Base-by-base conservation (phyloP, 345 rosid genomes). In the Rhodamnia rubescens region DNA sequence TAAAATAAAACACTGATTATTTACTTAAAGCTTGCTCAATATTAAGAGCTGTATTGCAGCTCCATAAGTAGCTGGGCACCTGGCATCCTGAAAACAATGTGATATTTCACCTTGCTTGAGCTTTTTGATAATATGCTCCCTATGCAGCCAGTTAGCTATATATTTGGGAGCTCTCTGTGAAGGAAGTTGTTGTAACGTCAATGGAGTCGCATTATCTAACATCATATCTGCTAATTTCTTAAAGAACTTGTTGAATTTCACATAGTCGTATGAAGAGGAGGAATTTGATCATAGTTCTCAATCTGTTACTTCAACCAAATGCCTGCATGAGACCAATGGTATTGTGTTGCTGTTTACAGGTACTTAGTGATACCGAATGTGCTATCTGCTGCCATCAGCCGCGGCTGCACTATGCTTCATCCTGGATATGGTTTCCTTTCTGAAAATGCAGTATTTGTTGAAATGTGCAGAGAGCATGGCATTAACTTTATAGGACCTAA, bases 351-450 rank as follows among this genome's bases (percentile, higher is more conserved):
- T 90, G 47, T 84, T 54, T 40, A 49, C 91, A 97, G 98, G 90
- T 97, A 96, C 87, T 91, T 97, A 83, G 85, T 95, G 90, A 94
- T 95, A 80, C 95, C 96, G 11, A 97, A 97, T 92, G 99, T 96
- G 87, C 86, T 97, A 53, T 94, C 99, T 21, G 99, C 98, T 87
- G 99, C 99, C 78, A 91, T 93, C 24, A 97, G 96, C 91, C 93
- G 94, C 16, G 90, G 92, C 57, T 97, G 99, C 87, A 96, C 98
- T 44, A 96, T 97, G 99, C 92, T 97, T 78, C 99, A 97, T 93
- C 99, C 99, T 87, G 99, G 99, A 86, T 97, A 97, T 88, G 99
- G 99, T 27, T 96, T 97, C 91, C 98, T 97, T 86, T 93, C 99
- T 32, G 99, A 97, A 89, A 97, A 97, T 89, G 98, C 99, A 81